Evolutionary conservation across 768 basidiomycete genomes (phyloP), one percentile per base, ranked within the genome.

Genomic region (Tricholoma terreum): DNA sequence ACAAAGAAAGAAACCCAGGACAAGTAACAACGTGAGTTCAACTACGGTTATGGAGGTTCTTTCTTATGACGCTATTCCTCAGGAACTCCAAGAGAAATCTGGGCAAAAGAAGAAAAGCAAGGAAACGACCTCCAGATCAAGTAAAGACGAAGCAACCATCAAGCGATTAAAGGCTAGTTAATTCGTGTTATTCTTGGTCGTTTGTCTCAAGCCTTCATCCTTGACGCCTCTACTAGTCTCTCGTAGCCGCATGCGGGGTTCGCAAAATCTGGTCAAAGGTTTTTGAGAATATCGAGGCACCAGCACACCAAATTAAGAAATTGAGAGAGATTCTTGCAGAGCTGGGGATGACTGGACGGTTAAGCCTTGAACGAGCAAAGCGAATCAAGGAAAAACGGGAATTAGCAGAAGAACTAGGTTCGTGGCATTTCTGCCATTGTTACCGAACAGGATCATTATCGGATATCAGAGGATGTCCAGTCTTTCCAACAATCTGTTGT

Each of bases 321-420:
- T 76, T 93, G 33, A 84, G 81, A 55, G 75, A 80, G 56, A 85
- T 89, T 11, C 76, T 94, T 7, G 65, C 75, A 22, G 87, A 86
- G 4, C 77, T 94, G 30, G 92, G 92, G 1, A 95, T 94, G 91
- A 82, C 76, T 0, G 89, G 90, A 1, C 81, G 87, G 21, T 75
- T 86, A 65, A 93, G 84, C 58, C 63, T 92, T 65, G 92, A 91
- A 53, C 88, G 94, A 71, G 94, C 93, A 4, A 90, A 83, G 63
- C 73, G 76, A 3, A 88, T 95, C 63, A 87, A 80, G 58, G 82
- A 77, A 68, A 82, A 82, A 65, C 77, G 92, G 45, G 94, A 94
- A 67, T 68, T 92, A 6, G 87, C 82, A 21, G 77, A 90, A 58
- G 92, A 94, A 66, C 77, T 94, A 17, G 81, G 92, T 94, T 61